A percentile compares a stretch with the other conserved stretches of the same genome.
These are phyloP conservation scores for Pseudocercospora eumusae DNA, from an alignment of 2,329 filamentous ascomycete species.

Conservation along the genomic window DNA sequence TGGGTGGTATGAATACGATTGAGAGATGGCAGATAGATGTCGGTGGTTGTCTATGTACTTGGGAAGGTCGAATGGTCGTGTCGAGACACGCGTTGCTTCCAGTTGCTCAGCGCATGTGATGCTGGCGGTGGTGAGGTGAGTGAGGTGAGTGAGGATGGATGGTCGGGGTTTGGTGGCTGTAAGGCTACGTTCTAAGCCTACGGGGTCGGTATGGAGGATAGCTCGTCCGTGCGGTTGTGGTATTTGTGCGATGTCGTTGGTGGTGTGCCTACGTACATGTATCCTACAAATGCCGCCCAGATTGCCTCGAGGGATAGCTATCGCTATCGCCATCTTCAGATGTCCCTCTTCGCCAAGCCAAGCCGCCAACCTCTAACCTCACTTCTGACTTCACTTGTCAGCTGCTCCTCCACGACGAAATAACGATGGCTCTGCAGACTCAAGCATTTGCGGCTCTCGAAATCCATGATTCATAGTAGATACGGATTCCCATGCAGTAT, in stretches of 20 bases:
- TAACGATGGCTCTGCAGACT: too few species aligned
- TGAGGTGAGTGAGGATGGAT: too few species aligned
- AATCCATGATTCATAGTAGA: neutral
- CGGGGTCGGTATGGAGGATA: neutral
- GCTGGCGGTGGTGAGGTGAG: neutral
- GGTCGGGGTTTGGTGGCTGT: neutral
- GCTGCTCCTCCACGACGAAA: too few species aligned
- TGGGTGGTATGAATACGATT: neutral
- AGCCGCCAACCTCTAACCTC: neutral
- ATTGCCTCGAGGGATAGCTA: too few species aligned
- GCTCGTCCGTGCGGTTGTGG: too few species aligned
- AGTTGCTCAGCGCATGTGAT: neutral
- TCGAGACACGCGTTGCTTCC: neutral
- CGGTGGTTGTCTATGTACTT: neutral
- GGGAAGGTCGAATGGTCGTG: neutral
- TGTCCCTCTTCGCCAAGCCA: neutral
- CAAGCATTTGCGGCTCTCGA: too few species aligned
- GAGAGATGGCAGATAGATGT: neutral
- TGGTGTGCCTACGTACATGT: neutral
- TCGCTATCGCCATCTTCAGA: neutral
- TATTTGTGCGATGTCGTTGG: neutral
- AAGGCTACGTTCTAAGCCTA: neutral
- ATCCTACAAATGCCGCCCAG: neutral
- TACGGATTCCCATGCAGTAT: neutral
- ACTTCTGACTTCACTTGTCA: neutral